phyloP scores from a whole-genome alignment of 768 basidiomycete genomes.

The Termitomyces sp. region DNA sequence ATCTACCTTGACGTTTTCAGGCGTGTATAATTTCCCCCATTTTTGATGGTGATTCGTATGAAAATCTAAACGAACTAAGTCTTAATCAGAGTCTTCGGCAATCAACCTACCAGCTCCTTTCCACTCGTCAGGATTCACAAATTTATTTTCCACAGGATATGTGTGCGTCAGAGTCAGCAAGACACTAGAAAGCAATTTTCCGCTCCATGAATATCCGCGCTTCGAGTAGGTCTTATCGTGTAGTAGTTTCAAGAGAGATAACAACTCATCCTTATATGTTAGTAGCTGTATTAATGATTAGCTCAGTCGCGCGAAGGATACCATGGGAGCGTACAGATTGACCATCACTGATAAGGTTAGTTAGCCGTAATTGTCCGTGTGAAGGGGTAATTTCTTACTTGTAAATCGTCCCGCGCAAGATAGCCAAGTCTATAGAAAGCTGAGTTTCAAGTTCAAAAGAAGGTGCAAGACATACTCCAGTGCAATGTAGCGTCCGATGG shows the following conservation, averaged over 20 bases:
- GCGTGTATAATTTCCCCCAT: constrained; percentile 77
- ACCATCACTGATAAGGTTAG: constrained; percentile 41
- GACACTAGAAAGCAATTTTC: constrained; percentile 67
- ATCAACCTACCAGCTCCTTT: constrained; percentile 50
- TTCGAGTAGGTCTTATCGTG: constrained; percentile 72
- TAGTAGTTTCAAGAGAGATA: constrained; percentile 56
- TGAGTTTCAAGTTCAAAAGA: constrained; percentile 2
- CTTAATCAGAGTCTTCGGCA: background rate
- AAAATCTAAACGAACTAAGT: constrained; percentile 45
- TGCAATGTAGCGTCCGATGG: constrained; percentile 84
- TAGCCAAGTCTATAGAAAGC: constrained; percentile 51
- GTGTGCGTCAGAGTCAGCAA: constrained; percentile 74
- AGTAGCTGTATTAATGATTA: constrained; percentile 42
- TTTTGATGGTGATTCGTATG: constrained; percentile 59
- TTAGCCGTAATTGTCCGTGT: background rate
- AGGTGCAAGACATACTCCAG: constrained; percentile 55
- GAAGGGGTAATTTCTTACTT: constrained; percentile 42
- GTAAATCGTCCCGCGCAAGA: constrained; percentile 74
- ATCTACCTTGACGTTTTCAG: constrained; percentile 63
- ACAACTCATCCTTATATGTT: constrained; percentile 54
- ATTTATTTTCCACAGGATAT: constrained; percentile 76
- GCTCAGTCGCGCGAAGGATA: background rate
- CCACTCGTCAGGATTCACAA: constrained; percentile 77
- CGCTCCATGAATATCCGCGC: constrained; percentile 77
- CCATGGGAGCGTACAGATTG: constrained; percentile 40